Conservation (phyloP, 257 asterid genomes). For the Rauvolfia tetraphylla region DNA sequence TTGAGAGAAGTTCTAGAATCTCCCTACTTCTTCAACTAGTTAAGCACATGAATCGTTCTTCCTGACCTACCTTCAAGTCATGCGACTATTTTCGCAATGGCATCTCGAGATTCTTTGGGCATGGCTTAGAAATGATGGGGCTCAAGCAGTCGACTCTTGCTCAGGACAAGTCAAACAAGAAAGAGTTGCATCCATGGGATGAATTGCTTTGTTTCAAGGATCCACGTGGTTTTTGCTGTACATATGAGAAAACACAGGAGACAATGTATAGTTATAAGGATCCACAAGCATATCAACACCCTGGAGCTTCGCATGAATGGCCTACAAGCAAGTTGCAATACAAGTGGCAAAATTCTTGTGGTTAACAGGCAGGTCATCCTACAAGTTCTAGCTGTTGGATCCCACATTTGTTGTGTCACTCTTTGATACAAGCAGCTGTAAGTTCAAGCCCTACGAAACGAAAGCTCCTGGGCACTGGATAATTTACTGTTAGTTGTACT, state of each 20-base stretch:
- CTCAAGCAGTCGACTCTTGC: background rate
- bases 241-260: slow-evolving; percentile 6
- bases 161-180: background rate
- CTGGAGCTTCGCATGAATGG: background rate
- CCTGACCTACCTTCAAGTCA: slow-evolving; percentile 8
- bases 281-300: too few species aligned
- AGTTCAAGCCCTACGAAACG: background rate
- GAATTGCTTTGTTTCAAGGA: background rate
- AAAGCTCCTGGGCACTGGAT: background rate
- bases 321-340: background rate
- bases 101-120: background rate
- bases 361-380: background rate
- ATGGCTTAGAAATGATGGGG: background rate
- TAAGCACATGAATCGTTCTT: slow-evolving; percentile 3
- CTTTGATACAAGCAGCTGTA: background rate
- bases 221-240: background rate
- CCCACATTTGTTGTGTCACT: background rate
- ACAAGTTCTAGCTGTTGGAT: background rate
- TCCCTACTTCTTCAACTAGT: slow-evolving; percentile 89
- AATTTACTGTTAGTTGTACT: background rate
- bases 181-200: background rate
- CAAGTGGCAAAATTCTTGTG: background rate
- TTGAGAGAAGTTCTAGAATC: slow-evolving; percentile 76
- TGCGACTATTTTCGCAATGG: background rate
- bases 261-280: too few species aligned